A percentile compares a stretch with the other conserved stretches of the same genome.
Conservation (phyloP, 306 rosid species). For the Quercus dentata region DNA sequence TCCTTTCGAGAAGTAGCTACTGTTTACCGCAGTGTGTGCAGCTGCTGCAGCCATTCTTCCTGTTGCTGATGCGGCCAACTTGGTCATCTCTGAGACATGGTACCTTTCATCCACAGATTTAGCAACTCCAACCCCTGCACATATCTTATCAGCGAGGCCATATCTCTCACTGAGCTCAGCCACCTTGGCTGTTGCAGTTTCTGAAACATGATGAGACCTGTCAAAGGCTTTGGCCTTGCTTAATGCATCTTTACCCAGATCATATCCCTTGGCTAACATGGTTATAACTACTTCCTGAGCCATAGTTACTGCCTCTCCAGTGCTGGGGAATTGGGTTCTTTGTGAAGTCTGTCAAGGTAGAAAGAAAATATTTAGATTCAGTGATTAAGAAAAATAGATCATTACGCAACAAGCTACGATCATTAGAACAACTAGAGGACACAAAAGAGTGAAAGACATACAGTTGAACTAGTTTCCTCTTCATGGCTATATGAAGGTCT, state of each 20-base stretch:
- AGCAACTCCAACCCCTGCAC: slow-evolving; percentile 57
- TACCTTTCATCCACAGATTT: slow-evolving; percentile 63
- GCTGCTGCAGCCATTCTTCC: slow-evolving; percentile 82
- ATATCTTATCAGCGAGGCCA: slow-evolving; percentile 65
- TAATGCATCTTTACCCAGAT: slow-evolving; percentile 74
- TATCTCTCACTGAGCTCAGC: slow-evolving; percentile 69
- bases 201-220: slow-evolving; percentile 69
- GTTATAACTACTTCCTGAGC: slow-evolving; percentile 82
- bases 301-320: slow-evolving; percentile 70
- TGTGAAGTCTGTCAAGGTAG: slow-evolving; percentile 37
- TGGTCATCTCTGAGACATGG: slow-evolving; percentile 66
- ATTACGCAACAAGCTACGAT: not conserved
- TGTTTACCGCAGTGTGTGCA: slow-evolving; percentile 53
- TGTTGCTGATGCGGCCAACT: slow-evolving; percentile 59
- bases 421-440: not conserved
- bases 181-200: slow-evolving; percentile 67
- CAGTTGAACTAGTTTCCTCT: slow-evolving; percentile 49
- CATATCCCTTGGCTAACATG: slow-evolving; percentile 81
- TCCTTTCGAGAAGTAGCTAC: slow-evolving; percentile 80
- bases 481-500: slow-evolving; percentile 35
- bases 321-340: slow-evolving; percentile 46
- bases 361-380: not conserved
- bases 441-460: slow-evolving; percentile 23
- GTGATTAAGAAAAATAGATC: not conserved
- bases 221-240: slow-evolving; percentile 71